Base-by-base conservation (phyloP, 2,329 filamentous ascomycete genomes). In the Cladosporium cucumerinum region DNA sequence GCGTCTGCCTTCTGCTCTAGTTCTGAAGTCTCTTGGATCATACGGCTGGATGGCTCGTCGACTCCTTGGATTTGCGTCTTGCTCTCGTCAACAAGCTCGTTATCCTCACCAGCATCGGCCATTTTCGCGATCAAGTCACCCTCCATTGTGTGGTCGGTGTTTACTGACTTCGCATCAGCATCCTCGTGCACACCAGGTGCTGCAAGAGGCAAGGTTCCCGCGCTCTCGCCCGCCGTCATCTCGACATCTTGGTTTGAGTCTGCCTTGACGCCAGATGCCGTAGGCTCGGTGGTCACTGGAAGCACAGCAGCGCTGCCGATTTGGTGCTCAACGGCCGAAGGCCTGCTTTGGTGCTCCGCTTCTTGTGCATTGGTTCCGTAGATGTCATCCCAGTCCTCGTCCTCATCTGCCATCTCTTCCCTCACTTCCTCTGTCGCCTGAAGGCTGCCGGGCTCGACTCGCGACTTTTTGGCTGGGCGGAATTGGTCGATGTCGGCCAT, bases 361-460 rank as follows among this genome's bases (percentile, higher is more conserved):
- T 55, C 21, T 16, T 58, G 14, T 7, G 60, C 49, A 12, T 62
- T 30, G 21, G 34, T 66, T 28, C 66, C 71, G 62, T 76, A 75
- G 52, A 76, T 68, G 61, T 76, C 74, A 61, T 74, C 71, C 71
- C 71, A 72, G 32, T 72, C 74, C 52, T 73, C 72, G 49, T 72
- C 72, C 48, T 73, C 59, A 25, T 63, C 72, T 26, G 69, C 66
- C 63, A 73, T 71, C 57, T 75, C 72, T 52, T 74, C 66, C 55
- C 69, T 70, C 5, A 69, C 66, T 12, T 55, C 49, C 26, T 54
- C 18, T n/a, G 60, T 62, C 14, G 60, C 51, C 34, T 54, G n/a
- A 7, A 62, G 60, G 43, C 60, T 54, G 49, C 60, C 60, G 7
- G 60, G 60, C 36, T 39, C 60, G 34, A 46, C 49, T 6, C n/a